phyloP scores from a whole-genome alignment of 2,329 filamentous ascomycete genomes.

The Fonsecaea multimorphosa region DNA sequence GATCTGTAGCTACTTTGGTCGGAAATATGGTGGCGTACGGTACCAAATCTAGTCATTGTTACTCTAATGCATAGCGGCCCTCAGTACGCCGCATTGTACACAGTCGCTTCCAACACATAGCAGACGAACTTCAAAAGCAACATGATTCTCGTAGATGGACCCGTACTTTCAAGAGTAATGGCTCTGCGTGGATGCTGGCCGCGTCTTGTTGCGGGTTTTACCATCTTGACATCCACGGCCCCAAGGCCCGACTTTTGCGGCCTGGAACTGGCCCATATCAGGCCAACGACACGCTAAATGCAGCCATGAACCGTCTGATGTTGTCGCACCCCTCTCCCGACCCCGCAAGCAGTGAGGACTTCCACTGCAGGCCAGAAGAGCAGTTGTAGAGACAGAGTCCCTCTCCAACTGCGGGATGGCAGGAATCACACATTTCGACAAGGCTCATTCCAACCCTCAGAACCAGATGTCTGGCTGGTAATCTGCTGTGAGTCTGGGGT shows the following conservation, averaged over 20 bases:
- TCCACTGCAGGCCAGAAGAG: neutral
- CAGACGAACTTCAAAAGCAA: neutral
- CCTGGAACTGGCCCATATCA: neutral
- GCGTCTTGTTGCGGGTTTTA: neutral
- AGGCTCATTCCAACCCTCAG: neutral
- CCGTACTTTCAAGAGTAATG: neutral
- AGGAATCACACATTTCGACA: neutral
- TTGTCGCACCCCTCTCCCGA: neutral
- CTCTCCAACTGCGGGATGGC: neutral
- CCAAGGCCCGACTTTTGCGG: neutral
- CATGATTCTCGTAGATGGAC: neutral
- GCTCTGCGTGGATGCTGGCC: neutral
- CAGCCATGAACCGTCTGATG: neutral
- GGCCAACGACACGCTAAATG: neutral
- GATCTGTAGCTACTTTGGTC: neutral
- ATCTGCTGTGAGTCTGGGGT: slow-evolving; percentile 80
- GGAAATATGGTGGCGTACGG: neutral
- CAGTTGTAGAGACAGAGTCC: neutral
- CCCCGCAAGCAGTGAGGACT: neutral
- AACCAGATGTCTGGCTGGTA: slow-evolving; percentile 84
- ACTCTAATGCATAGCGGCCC: neutral
- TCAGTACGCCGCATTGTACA: neutral
- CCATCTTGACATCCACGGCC: neutral
- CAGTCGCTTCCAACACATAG: neutral
- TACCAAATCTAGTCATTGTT: neutral